Conservation (phyloP, 108 stramenopile genomes). For the Skeletonema grethae region DNA sequence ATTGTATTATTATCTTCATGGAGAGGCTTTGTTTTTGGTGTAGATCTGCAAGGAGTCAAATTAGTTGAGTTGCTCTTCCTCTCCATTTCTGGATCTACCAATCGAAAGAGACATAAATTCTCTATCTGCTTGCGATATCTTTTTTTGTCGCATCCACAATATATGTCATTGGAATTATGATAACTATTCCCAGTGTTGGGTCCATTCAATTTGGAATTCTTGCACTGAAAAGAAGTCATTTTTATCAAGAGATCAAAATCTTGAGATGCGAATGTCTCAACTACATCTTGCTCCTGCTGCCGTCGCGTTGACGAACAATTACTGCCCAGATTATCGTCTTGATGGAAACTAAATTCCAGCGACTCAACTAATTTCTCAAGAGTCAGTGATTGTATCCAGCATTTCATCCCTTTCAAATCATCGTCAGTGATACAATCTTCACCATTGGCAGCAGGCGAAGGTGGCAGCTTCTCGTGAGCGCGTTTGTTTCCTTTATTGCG, state of each 20-base stretch:
- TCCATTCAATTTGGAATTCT: neutral
- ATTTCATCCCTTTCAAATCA: constrained; percentile 24
- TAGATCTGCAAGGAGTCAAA: neutral
- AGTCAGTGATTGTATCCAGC: constrained; percentile 32
- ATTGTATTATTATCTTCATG: neutral
- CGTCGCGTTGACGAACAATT: neutral
- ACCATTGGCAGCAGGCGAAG: neutral
- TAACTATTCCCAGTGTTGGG: neutral
- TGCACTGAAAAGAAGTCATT: constrained; percentile 22
- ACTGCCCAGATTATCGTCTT: constrained; percentile 7
- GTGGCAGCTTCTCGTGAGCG: neutral
- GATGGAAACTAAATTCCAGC: constrained; percentile 23
- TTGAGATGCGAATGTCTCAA: constrained; percentile 8
- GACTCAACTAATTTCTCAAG: constrained; percentile 29
- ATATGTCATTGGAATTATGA: constrained; percentile 1
- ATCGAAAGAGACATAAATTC: constrained; percentile 23
- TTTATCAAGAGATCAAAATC: constrained; percentile 29
- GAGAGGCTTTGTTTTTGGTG: neutral
- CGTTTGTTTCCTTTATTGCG: neutral
- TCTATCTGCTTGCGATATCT: constrained; percentile 9
- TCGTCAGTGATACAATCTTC: constrained; percentile 6
- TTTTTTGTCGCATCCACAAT: constrained; percentile 6
- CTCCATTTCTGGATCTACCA: constrained; percentile 15
- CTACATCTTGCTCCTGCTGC: neutral
- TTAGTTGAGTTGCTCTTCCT: constrained; percentile 1